Base-by-base conservation (phyloP, 2,329 filamentous ascomycete genomes). In the Aspergillus brasiliensis region DNA sequence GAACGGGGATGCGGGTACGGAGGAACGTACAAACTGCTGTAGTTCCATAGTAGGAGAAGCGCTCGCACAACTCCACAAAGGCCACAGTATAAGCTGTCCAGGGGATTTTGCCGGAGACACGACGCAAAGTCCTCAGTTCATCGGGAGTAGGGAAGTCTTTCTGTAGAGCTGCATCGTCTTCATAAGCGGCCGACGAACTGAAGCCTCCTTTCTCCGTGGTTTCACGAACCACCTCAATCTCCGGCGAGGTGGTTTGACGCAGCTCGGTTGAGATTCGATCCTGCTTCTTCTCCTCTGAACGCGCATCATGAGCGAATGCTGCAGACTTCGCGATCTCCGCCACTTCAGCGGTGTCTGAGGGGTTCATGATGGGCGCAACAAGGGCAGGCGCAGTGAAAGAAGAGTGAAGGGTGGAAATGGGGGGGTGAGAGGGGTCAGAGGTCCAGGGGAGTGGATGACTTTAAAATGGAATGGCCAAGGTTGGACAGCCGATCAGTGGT, bases 1-100 rank as follows among this genome's bases (percentile, higher is more conserved):
- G 15, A 10, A 11, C 10, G 2, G 10, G 10, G 5, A 7, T 19
- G 15, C n/a, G n/a, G 19, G 2, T 8, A 8, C 2, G 5, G 13
- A 17, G 3, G 17, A 0, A 79, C 80, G 64, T 80, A 84, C 88
- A 90, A 38, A 90, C 80, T 27, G 87, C 82, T 46, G 85, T 83
- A 4, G 87, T 88, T 57, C 89, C 90, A 70, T 92, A 91, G 83
- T 91, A 92, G 13, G 87, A 89, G 77, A 91, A 91, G 51, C 89
- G 87, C 78, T 92, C 90, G 77, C 87, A 90, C 58, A 91, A 78
- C 76, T 92, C 90, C 60, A 90, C 85, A 62, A 91, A 86, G 51
- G 88, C 88, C 60, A 92, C 85, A 25, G 86, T 87, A 77, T 86
- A 92, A 59, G 88, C 84, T 57, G 82, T 78, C 82, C 83, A 87